Conservation (phyloP, 108 stramenopile genomes). For the Cyclostephanos tholiformis region DNA sequence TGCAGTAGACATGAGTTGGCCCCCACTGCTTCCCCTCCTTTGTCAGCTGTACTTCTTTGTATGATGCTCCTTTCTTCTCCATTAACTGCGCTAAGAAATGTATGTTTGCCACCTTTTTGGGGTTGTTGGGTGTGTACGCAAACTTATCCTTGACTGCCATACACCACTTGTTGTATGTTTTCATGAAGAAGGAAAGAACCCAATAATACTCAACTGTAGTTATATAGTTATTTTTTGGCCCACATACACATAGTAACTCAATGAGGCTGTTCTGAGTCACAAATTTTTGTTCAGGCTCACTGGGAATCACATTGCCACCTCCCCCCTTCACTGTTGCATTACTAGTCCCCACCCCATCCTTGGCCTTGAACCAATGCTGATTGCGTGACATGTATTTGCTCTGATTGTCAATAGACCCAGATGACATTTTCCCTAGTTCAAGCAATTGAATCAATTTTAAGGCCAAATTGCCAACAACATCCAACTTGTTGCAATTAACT, state of each 20-base stretch:
- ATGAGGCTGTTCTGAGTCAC: constrained; percentile 22
- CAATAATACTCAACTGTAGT: constrained; percentile 19
- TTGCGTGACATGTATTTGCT: background rate
- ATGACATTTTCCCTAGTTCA: constrained; percentile 14
- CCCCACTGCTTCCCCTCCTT: constrained; percentile 18
- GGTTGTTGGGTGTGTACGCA: background rate
- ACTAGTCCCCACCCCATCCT: background rate
- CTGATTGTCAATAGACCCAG: constrained; percentile 5
- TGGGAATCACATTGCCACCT: background rate
- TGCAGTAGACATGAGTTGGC: background rate
- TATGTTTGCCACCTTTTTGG: constrained; percentile 12
- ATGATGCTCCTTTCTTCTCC: constrained; percentile 4
- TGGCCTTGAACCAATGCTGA: too few relatives aligned
- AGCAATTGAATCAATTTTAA: constrained; percentile 23
- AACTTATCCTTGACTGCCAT: constrained; percentile 6
- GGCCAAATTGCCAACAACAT: background rate
- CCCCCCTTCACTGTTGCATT: background rate
- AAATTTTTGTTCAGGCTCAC: background rate
- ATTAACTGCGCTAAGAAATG: constrained; percentile 24
- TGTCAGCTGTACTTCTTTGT: constrained; percentile 11
- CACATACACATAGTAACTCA: background rate
- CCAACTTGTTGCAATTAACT: background rate
- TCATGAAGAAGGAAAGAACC: constrained; percentile 27
- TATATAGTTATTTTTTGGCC: background rate
- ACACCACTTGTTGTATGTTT: constrained; percentile 40